phyloP scores from a whole-genome alignment of 805 yeast genomes.

The Pichia eremophila region DNA sequence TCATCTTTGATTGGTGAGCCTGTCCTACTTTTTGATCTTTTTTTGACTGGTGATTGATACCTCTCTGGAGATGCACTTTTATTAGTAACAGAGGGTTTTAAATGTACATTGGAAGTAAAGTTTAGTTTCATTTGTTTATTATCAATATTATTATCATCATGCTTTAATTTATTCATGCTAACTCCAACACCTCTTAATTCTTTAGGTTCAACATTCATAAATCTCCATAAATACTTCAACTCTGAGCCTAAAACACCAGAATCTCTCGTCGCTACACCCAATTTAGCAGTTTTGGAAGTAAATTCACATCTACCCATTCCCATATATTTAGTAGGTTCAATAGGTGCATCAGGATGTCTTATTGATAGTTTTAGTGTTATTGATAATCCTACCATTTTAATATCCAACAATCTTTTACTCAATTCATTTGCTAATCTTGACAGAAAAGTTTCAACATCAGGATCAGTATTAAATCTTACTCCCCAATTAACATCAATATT shows the following conservation, averaged over 20 bases:
- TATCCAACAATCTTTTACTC: constrained; percentile 37
- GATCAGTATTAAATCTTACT: constrained; percentile 53
- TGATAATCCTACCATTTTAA: constrained; percentile 43
- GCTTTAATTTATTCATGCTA: constrained; percentile 51
- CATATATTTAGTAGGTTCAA: constrained; percentile 65
- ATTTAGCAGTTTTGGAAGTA: constrained; percentile 43
- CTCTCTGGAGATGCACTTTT: too few species aligned
- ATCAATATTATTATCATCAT: constrained; percentile 20
- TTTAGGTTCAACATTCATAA: constrained; percentile 41
- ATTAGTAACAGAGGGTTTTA: too few species aligned
- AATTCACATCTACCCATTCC: constrained; percentile 81
- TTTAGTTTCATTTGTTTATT: constrained; percentile 28
- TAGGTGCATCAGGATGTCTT: constrained; percentile 58
- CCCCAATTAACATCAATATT: constrained; percentile 93
- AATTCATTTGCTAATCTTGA: constrained; percentile 51
- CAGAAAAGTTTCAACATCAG: constrained; percentile 59
- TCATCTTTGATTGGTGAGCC: not conserved
- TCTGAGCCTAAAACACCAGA: constrained; percentile 54
- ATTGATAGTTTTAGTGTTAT: constrained; percentile 57
- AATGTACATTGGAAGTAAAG: constrained; percentile 12
- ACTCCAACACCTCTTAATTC: constrained; percentile 78
- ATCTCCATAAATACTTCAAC: constrained; percentile 44
- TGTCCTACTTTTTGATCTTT: not conserved
- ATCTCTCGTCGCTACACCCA: constrained; percentile 56
- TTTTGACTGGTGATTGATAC: not conserved